A percentile compares a stretch with the other conserved stretches of the same genome.
Conservation (phyloP, 108 stramenopile genomes). For the Cyclotella kingstonii region DNA sequence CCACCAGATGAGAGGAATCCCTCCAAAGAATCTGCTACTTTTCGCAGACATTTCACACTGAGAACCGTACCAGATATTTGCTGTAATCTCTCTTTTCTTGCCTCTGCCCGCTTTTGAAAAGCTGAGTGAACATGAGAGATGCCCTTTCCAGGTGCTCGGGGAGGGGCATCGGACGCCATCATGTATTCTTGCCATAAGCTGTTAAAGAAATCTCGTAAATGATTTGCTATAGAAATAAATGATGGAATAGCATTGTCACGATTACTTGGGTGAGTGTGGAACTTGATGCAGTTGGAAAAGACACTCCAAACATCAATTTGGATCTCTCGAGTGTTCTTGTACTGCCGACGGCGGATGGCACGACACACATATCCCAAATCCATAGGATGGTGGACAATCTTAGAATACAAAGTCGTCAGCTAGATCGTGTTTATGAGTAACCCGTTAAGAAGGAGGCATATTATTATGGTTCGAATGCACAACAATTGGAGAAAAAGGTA, state of each 20-base stretch:
- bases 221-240: slow-evolving; percentile 79
- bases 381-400: slow-evolving; percentile 81
- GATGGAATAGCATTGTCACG: slow-evolving; percentile 75
- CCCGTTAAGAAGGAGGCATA: slow-evolving; percentile 1
- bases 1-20: slow-evolving; percentile 65
- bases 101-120: slow-evolving; percentile 52
- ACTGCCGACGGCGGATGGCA: slow-evolving; percentile 65
- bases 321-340: slow-evolving; percentile 65
- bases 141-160: slow-evolving; percentile 34
- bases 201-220: slow-evolving; percentile 85
- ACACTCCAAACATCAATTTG: slow-evolving; percentile 88
- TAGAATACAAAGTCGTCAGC: slow-evolving; percentile 70
- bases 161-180: slow-evolving; percentile 73
- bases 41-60: slow-evolving; percentile 50
- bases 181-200: slow-evolving; percentile 82
- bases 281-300: slow-evolving; percentile 84
- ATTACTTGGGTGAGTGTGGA: slow-evolving; percentile 80
- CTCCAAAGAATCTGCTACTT: slow-evolving; percentile 43
- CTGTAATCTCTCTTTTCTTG: slow-evolving; percentile 56
- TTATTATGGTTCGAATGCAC: not conserved
- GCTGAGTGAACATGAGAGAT: slow-evolving; percentile 45
- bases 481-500: not conserved
- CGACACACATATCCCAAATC: slow-evolving; percentile 84
- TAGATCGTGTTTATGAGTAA: slow-evolving; percentile 5
- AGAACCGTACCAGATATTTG: slow-evolving; percentile 66